phyloP scores from a whole-genome alignment of 768 basidiomycete genomes.

The Suillus sp. region DNA sequence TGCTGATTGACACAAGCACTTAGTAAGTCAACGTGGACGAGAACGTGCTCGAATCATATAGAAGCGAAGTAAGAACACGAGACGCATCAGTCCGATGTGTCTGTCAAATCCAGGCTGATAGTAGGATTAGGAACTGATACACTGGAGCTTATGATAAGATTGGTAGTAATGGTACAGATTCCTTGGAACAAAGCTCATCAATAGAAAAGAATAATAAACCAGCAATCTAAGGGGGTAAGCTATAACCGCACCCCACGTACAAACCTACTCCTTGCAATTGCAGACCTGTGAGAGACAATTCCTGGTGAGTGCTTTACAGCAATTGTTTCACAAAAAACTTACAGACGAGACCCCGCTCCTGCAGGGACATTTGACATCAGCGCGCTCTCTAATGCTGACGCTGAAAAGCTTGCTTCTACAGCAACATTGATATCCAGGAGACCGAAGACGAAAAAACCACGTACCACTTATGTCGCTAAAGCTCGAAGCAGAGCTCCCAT shows the following conservation, averaged over 20 bases:
- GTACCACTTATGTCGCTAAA: conserved; percentile 87
- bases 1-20: not conserved
- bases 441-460: conserved; percentile 20
- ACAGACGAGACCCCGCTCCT: conserved; percentile 69
- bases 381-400: conserved; percentile 80
- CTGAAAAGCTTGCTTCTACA: conserved; percentile 72
- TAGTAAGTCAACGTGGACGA: not conserved
- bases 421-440: conserved; percentile 3
- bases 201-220: conserved; percentile 8
- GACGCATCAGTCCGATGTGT: conserved; percentile 6
- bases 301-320: not conserved
- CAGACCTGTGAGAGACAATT: conserved; percentile 32
- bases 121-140: not conserved
- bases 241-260: conserved; percentile 34
- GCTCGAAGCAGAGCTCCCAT: conserved; percentile 76
- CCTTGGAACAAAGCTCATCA: not conserved
- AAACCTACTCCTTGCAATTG: conserved; percentile 36
- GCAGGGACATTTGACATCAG: conserved; percentile 69
- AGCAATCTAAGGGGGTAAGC: not conserved
- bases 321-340: conserved; percentile 35
- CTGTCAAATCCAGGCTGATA: not conserved
- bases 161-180: not conserved
- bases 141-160: not conserved
- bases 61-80: not conserved
- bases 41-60: conserved; percentile 6